Evolutionary conservation across 805 yeast genomes (phyloP).

Genomic region (Wickerhamiella australiensis): DNA sequence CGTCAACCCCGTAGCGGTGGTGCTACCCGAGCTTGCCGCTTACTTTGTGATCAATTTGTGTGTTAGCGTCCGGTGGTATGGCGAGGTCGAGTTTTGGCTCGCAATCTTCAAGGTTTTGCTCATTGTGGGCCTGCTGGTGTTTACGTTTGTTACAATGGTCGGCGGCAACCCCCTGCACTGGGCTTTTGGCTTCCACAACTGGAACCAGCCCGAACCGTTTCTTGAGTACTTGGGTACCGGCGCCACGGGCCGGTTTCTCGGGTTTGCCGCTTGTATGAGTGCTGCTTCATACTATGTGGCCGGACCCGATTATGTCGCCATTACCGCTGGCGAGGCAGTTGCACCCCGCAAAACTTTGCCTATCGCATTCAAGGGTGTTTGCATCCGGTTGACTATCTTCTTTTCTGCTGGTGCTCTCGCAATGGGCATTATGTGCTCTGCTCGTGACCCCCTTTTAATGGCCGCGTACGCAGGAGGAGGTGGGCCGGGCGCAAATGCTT

Average conservation of each 20-base stretch:
- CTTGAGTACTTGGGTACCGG: conserved; percentile 39
- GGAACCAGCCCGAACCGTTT: conserved; percentile 49
- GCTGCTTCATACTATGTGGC: conserved; percentile 70
- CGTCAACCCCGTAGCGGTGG: conserved; percentile 57
- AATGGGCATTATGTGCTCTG: conserved; percentile 66
- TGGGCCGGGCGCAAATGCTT: conserved; percentile 28
- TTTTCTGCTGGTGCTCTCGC: conserved; percentile 65
- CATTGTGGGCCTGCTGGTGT: conserved; percentile 62
- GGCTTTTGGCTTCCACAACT: conserved; percentile 46
- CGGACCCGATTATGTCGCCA: conserved; percentile 76
- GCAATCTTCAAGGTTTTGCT: conserved; percentile 61
- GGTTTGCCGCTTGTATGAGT: conserved; percentile 54
- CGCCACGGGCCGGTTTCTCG: conserved; percentile 52
- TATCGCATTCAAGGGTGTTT: conserved; percentile 66
- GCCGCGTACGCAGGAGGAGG: conserved; percentile 47
- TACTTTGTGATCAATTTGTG: conserved; percentile 49
- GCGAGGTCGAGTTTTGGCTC: conserved; percentile 74
- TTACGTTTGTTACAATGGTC: conserved; percentile 69
- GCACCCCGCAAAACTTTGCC: conserved; percentile 64
- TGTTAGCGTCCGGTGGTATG: conserved; percentile 63
- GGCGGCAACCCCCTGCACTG: conserved; percentile 76
- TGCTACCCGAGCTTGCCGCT: conserved; percentile 50
- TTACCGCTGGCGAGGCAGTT: conserved; percentile 73
- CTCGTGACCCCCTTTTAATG: conserved; percentile 49
- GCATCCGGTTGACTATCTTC: conserved; percentile 52